A percentile compares a stretch with the other conserved stretches of the same genome.
These are phyloP conservation scores for Poa annua DNA, from an alignment of 176 grass and related monocot species.

Conservation along the genomic window DNA sequence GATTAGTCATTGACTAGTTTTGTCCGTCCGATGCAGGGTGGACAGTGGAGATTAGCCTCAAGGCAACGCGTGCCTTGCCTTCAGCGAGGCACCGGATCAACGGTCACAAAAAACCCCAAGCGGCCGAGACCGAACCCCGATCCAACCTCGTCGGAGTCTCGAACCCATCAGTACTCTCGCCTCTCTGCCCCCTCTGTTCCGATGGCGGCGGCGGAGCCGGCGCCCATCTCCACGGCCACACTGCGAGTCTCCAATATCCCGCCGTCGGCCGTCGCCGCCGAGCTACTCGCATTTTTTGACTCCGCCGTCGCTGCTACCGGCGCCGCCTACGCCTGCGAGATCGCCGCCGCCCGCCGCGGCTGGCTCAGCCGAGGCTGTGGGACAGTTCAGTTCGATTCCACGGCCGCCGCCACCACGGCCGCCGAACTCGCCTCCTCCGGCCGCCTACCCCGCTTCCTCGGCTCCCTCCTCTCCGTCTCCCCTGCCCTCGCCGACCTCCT, in stretches of 20 bases:
- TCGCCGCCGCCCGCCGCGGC: slow-evolving; percentile 56
- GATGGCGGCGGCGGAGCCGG: slow-evolving; percentile 22
- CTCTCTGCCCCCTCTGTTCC: slow-evolving; percentile 6
- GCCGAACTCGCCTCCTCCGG: slow-evolving; percentile 47
- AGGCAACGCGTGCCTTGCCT: too few relatives aligned
- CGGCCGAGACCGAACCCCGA: background rate
- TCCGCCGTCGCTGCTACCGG: slow-evolving; percentile 55
- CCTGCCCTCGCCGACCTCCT: slow-evolving; percentile 59
- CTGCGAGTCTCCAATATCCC: slow-evolving; percentile 72
- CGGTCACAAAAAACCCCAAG: background rate
- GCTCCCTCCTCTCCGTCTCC: slow-evolving; percentile 56
- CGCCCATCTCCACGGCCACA: slow-evolving; percentile 46
- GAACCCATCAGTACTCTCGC: background rate
- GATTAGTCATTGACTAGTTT: too few relatives aligned
- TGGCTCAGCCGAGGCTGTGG: slow-evolving; percentile 73
- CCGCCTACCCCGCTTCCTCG: slow-evolving; percentile 66
- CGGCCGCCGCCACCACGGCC: slow-evolving; percentile 50
- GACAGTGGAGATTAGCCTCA: too few relatives aligned
- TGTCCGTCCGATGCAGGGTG: too few relatives aligned
- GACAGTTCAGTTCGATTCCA: slow-evolving; percentile 71
- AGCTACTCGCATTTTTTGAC: slow-evolving; percentile 77
- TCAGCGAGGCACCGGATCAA: background rate
- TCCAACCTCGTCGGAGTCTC: slow-evolving; percentile 31
- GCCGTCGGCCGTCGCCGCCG: slow-evolving; percentile 56
- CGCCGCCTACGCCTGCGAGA: slow-evolving; percentile 72